phyloP scores from a whole-genome alignment of 1,284 basidiomycete genomes.

The Tylopilus microsporus region DNA sequence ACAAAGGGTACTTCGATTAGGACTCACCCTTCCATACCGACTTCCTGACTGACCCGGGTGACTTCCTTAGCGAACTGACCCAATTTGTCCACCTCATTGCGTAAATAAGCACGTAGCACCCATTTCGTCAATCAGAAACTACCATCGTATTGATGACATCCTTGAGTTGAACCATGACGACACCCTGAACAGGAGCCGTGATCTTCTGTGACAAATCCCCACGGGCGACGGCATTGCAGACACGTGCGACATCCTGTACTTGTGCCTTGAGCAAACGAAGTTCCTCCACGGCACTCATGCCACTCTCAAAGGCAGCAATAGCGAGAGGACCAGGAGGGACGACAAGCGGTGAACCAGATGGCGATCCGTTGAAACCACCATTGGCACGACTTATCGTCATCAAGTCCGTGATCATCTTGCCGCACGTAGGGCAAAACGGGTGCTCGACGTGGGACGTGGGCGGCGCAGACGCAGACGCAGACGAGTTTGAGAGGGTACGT shows the following conservation, averaged over 20 bases:
- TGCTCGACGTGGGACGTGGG: constrained; percentile 38
- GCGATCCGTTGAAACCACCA: constrained; percentile 29
- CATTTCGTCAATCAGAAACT: constrained; percentile 16
- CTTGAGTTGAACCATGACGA: constrained; percentile 96
- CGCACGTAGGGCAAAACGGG: constrained; percentile 47
- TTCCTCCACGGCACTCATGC: constrained; percentile 69
- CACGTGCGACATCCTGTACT: constrained; percentile 81
- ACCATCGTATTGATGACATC: constrained; percentile 98
- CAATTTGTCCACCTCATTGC: constrained; percentile 61
- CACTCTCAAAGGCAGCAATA: constrained; percentile 55
- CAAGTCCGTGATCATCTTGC: constrained; percentile 40
- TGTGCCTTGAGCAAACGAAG: constrained; percentile 75
- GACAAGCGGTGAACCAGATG: constrained; percentile 46
- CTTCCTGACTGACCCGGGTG: constrained; percentile 85
- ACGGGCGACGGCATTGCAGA: constrained; percentile 93
- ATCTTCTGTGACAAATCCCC: constrained; percentile 96
- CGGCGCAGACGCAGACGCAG: no score
- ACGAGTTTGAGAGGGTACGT: no score
- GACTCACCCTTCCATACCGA: constrained; percentile 81
- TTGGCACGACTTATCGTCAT: constrained; percentile 34
- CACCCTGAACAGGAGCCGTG: constrained; percentile 91
- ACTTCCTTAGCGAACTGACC: constrained; percentile 82
- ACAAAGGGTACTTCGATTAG: neutral
- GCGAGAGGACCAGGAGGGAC: constrained; percentile 55
- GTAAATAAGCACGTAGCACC: constrained; percentile 11